Evolutionary conservation across 1,139 yeast genomes (phyloP).

Genomic region (Sugiyamaella castrensis): DNA sequence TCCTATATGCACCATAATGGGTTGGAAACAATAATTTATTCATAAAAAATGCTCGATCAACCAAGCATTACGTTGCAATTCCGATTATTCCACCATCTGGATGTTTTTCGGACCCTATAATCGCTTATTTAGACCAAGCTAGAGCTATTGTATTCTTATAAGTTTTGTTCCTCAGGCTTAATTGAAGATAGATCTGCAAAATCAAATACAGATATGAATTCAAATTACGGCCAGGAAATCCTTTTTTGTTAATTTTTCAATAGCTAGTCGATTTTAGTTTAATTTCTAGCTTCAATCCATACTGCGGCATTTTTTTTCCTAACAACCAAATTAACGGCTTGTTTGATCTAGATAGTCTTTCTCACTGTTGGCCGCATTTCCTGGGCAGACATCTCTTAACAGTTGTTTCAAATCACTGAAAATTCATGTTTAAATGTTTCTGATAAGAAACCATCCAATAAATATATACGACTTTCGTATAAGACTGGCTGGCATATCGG

Average conservation of each 20-base stretch:
- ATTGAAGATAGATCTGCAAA: slow-evolving; percentile 46
- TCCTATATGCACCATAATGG: slow-evolving; percentile 43
- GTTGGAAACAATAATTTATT: slow-evolving; percentile 5
- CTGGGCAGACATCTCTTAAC: slow-evolving; percentile 4
- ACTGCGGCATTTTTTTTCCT: slow-evolving; percentile 50
- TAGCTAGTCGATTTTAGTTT: slow-evolving; percentile 40
- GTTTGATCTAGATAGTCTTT: slow-evolving; percentile 46
- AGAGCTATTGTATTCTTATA: background rate
- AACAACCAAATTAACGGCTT: slow-evolving; percentile 43
- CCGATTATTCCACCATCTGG: slow-evolving; percentile 41
- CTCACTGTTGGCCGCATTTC: slow-evolving; percentile 36
- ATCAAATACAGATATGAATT: slow-evolving; percentile 38
- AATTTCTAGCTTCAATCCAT: slow-evolving; percentile 43
- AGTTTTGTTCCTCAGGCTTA: slow-evolving; percentile 42
- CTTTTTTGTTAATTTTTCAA: slow-evolving; percentile 33
- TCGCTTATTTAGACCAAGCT: slow-evolving; percentile 34
- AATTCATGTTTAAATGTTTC: slow-evolving; percentile 1
- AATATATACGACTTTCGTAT: no score
- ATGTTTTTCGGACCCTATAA: slow-evolving; percentile 43
- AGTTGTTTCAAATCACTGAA: slow-evolving; percentile 2
- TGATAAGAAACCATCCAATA: no score
- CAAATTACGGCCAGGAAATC: slow-evolving; percentile 27
- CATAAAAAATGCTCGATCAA: slow-evolving; percentile 2
- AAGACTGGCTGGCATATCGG: no score
- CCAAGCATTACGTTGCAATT: slow-evolving; percentile 39